Evolutionary conservation across 2,329 filamentous ascomycete genomes (phyloP).

Genomic region (Sporothrix euskadiensis): DNA sequence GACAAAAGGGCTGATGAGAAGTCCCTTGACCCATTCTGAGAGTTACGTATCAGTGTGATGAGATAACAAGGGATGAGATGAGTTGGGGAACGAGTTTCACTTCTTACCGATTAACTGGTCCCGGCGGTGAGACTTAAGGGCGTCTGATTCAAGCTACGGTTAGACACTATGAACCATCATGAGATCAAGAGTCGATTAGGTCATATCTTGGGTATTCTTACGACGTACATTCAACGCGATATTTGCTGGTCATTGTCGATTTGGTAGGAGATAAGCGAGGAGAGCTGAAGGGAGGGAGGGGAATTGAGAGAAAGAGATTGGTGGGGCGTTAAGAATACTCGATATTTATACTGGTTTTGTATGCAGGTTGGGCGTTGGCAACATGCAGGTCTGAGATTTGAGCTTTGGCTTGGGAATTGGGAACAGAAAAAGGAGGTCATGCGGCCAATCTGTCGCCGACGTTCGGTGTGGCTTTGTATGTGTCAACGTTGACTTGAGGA

Average conservation of each 20-base stretch:
- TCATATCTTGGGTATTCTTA: conserved; percentile 46
- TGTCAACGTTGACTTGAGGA: neutral
- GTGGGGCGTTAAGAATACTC: neutral
- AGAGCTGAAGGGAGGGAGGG: neutral
- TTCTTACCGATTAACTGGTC: conserved; percentile 71
- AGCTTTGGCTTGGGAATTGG: neutral
- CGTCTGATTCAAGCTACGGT: conserved; percentile 46
- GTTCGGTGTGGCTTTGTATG: conserved; percentile 4
- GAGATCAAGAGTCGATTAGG: neutral
- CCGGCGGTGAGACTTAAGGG: conserved; percentile 78
- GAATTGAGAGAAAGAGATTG: neutral
- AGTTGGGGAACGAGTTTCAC: neutral
- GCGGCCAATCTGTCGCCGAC: neutral
- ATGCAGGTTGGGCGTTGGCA: neutral
- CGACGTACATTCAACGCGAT: conserved; percentile 65
- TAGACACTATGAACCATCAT: neutral
- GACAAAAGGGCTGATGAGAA: conserved; percentile 93
- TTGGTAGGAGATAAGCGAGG: neutral
- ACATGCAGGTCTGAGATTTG: conserved; percentile 6
- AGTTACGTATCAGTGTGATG: neutral
- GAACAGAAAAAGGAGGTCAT: conserved; percentile 17
- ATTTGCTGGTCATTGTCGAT: conserved; percentile 59
- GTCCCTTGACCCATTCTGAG: conserved; percentile 91
- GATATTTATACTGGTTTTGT: neutral
- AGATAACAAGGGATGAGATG: conserved; percentile 3